Evolutionary conservation across 371 early-diverging fungal species (phyloP).

Genomic region (Sanchytrium tribonematis): DNA sequence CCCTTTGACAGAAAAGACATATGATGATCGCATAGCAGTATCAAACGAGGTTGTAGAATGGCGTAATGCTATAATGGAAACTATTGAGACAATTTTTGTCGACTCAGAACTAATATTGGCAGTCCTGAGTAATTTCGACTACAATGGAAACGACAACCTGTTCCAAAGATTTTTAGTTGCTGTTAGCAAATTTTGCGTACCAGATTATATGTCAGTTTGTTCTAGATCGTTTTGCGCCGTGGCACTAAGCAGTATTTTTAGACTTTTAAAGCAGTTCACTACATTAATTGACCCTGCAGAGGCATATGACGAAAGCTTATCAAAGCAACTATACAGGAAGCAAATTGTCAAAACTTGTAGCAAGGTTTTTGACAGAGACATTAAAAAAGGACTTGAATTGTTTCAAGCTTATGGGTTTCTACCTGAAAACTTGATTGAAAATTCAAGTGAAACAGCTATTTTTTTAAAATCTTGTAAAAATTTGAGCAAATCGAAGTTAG

Average conservation of each 20-base stretch:
- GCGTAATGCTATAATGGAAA: background rate
- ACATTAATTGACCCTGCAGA: background rate
- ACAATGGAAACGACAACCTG: background rate
- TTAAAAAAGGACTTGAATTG: background rate
- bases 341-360: background rate
- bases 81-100: background rate
- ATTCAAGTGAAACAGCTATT: constrained; percentile 20
- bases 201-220: background rate
- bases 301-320: background rate
- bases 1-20: background rate
- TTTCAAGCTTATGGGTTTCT: background rate
- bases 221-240: background rate
- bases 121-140: background rate
- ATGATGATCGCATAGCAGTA: background rate
- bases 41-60: background rate
- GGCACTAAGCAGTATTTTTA: background rate
- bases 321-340: background rate
- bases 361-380: background rate
- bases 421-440: background rate
- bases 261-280: background rate
- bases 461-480: constrained; percentile 41
- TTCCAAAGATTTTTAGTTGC: background rate
- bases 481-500: constrained; percentile 44
- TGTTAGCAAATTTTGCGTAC: background rate
- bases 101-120: background rate